Evolutionary conservation across 1,284 basidiomycete species (phyloP).

Genomic region (Sanghuangporus baumii): DNA sequence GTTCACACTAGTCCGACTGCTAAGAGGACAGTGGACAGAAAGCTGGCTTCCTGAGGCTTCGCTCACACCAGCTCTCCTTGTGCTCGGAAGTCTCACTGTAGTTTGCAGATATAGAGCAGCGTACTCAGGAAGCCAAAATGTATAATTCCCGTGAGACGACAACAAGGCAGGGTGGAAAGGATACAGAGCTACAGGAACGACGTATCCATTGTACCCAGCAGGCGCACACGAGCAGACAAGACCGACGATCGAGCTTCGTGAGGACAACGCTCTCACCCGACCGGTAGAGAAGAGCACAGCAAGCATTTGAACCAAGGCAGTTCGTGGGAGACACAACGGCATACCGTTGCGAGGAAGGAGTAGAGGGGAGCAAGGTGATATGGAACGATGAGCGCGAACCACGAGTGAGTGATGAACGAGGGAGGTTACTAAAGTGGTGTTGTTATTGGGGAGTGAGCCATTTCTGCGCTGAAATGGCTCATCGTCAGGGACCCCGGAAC

Average conservation of each 20-base stretch:
- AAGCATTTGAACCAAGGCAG: neutral
- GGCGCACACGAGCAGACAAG: neutral
- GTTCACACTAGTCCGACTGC: neutral
- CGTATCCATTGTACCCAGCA: neutral
- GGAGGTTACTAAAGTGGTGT: too few relatives aligned
- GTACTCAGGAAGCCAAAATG: neutral
- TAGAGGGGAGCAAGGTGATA: neutral
- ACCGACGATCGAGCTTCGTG: conserved; percentile 32
- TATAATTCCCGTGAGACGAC: neutral
- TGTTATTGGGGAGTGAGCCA: conserved; percentile 2
- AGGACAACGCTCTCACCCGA: conserved; percentile 46
- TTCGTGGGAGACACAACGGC: neutral
- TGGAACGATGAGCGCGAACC: neutral
- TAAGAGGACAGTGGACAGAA: neutral
- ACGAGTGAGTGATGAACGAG: neutral
- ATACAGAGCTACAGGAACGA: neutral
- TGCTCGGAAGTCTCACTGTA: neutral
- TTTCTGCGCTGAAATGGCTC: neutral
- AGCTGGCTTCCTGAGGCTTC: conserved; percentile 13
- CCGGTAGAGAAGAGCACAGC: neutral
- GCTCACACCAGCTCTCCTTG: conserved; percentile 8
- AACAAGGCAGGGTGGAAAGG: neutral
- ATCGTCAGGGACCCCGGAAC: conserved; percentile 1
- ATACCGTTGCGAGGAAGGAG: neutral
- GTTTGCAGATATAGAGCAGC: neutral